These are phyloP conservation scores for Aspergillus indologenus DNA, from an alignment of 495 filamentous ascomycete species.

Conservation along the genomic window DNA sequence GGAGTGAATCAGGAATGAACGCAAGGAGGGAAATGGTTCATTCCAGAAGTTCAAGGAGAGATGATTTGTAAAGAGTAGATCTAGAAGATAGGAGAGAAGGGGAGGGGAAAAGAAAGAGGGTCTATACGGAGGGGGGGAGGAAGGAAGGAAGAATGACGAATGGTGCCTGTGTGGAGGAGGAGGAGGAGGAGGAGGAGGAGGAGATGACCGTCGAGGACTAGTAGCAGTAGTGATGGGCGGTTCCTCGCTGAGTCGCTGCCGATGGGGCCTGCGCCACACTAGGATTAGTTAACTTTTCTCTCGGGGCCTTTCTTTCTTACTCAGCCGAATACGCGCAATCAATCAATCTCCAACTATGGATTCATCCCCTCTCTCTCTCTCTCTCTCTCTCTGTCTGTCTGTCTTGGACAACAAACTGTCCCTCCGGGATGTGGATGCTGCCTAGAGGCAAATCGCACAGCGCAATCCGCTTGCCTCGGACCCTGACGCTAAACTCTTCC, in stretches of 20 bases:
- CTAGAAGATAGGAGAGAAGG: constrained; percentile 12
- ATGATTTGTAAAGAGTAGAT: constrained; percentile 10
- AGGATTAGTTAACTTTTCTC: constrained; percentile 15
- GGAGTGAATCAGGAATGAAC: constrained; percentile 14
- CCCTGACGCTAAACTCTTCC: background rate
- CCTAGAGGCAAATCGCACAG: background rate
- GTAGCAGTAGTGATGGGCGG: background rate
- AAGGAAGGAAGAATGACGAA: constrained; percentile 19
- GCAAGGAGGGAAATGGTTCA: constrained; percentile 15
- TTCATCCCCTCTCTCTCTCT: constrained; percentile 9
- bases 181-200: constrained; percentile 7
- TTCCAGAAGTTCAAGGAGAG: constrained; percentile 15
- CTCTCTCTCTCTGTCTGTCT: constrained; percentile 6
- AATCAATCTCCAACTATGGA: background rate
- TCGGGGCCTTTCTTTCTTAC: constrained; percentile 13
- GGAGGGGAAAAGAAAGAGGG: constrained; percentile 13
- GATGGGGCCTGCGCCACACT: constrained; percentile 27
- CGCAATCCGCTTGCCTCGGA: too few relatives aligned
- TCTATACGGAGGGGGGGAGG: constrained; percentile 5
- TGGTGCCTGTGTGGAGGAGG: constrained; percentile 18
- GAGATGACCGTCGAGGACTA: constrained; percentile 3
- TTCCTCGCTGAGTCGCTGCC: background rate
- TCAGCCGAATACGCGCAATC: constrained; percentile 23
- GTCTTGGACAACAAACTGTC: background rate
- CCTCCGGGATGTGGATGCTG: background rate